Evolutionary conservation across 1,139 yeast species (phyloP).

Genomic region (Kurtzmaniella quercitrusa): DNA sequence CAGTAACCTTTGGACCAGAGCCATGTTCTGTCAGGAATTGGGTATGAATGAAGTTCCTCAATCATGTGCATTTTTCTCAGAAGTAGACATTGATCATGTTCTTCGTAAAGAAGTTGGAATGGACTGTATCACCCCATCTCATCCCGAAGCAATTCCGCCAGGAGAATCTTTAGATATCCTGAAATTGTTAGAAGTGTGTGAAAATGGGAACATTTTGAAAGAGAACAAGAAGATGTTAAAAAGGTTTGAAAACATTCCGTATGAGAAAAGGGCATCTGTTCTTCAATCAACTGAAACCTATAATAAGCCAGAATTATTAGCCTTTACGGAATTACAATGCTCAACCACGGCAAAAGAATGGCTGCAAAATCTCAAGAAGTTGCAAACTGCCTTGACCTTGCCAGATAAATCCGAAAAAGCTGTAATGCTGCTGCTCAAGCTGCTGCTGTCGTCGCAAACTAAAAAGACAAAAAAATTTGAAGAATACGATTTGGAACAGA

Average conservation of each 20-base stretch:
- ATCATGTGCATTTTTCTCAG: slow-evolving; percentile 92
- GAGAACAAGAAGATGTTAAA: slow-evolving; percentile 4
- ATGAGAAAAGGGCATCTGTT: slow-evolving; percentile 19
- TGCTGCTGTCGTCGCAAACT: not conserved
- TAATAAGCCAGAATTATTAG: slow-evolving; percentile 15
- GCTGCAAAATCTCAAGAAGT: not conserved
- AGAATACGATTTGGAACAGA: not conserved
- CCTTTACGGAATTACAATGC: slow-evolving; percentile 25
- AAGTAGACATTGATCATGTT: slow-evolving; percentile 85
- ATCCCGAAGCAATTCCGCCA: slow-evolving; percentile 63
- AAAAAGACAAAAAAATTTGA: not conserved
- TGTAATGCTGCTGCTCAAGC: not conserved
- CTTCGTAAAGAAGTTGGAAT: slow-evolving; percentile 84
- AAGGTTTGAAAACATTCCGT: slow-evolving; percentile 10
- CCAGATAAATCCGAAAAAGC: not conserved
- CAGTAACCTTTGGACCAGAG: slow-evolving; percentile 92
- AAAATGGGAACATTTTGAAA: slow-evolving; percentile 18
- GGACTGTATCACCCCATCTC: slow-evolving; percentile 90
- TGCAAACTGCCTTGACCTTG: not conserved
- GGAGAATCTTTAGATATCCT: slow-evolving; percentile 74
- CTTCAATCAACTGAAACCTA: slow-evolving; percentile 21
- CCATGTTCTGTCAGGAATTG: slow-evolving; percentile 89
- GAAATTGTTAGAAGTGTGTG: slow-evolving; percentile 38
- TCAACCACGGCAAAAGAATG: not conserved
- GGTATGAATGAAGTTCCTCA: slow-evolving; percentile 91